phyloP scores from a whole-genome alignment of 306 rosid species.

The Oemleria cerasiformis region DNA sequence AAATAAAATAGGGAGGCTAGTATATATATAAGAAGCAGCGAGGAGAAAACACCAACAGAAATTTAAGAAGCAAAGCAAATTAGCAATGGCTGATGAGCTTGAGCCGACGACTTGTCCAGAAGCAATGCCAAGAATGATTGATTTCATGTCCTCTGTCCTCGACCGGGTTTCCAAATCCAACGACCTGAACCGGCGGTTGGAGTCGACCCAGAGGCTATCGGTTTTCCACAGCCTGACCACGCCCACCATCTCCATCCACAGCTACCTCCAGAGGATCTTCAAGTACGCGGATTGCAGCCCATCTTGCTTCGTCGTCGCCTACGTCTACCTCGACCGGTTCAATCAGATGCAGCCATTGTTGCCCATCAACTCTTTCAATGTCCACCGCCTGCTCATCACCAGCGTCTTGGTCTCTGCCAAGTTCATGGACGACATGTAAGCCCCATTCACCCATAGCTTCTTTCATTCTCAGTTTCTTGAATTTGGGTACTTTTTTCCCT shows the following conservation, averaged over 20 bases:
- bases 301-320: constrained; percentile 82
- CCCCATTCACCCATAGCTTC: background rate
- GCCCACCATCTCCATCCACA: constrained; percentile 66
- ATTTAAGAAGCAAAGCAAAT: background rate
- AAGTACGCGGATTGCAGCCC: constrained; percentile 87
- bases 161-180: constrained; percentile 62
- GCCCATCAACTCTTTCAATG: constrained; percentile 73
- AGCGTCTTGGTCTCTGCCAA: constrained; percentile 85
- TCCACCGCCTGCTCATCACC: constrained; percentile 77
- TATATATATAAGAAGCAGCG: background rate
- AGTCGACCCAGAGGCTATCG: constrained; percentile 44
- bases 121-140: constrained; percentile 59
- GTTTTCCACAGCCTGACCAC: constrained; percentile 70
- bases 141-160: constrained; percentile 61
- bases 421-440: constrained; percentile 92
- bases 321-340: constrained; percentile 83
- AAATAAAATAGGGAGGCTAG: background rate
- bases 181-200: constrained; percentile 40
- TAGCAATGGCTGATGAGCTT: constrained; percentile 48
- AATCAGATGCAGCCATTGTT: constrained; percentile 56
- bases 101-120: constrained; percentile 35
- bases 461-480: background rate
- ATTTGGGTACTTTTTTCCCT: background rate
- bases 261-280: constrained; percentile 74
- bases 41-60: background rate